These are phyloP conservation scores for Tetrapyrgos nigripes DNA, from an alignment of 1,284 basidiomycete genomes.

Conservation along the genomic window DNA sequence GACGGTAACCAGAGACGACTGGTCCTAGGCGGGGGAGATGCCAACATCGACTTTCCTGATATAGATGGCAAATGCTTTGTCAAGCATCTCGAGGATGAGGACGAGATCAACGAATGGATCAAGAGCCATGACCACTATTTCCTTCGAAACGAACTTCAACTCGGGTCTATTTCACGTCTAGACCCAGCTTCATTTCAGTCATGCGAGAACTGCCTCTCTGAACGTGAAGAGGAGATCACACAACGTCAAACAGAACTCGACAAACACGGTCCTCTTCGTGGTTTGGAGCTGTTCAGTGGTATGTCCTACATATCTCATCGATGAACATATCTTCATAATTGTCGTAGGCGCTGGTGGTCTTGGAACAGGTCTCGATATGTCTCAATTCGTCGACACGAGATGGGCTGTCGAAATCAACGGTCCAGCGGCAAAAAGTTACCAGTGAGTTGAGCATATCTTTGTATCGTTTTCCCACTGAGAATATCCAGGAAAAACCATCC, in stretches of 20 bases:
- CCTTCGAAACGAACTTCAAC: conserved; percentile 41
- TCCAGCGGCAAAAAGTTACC: conserved; percentile 65
- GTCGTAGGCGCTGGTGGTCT: conserved; percentile 70
- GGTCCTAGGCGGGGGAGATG: conserved; percentile 38
- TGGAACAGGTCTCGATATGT: conserved; percentile 65
- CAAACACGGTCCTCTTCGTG: conserved; percentile 51
- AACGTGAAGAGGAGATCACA: conserved; percentile 33
- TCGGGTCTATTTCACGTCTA: background rate
- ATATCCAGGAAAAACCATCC: conserved; percentile 62
- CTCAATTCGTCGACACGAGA: conserved; percentile 62
- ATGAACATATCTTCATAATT: conserved; percentile 8
- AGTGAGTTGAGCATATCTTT: conserved; percentile 42
- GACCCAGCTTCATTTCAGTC: conserved; percentile 25
- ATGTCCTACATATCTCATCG: conserved; percentile 15
- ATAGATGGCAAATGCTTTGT: conserved; percentile 59
- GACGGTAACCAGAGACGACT: conserved; percentile 48
- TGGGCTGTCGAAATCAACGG: conserved; percentile 72
- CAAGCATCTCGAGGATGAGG: conserved; percentile 20
- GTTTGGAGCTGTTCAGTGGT: conserved; percentile 73
- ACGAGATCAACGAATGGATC: conserved; percentile 53
- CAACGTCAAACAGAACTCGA: conserved; percentile 36
- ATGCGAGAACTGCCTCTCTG: conserved; percentile 46
- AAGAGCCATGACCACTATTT: conserved; percentile 61
- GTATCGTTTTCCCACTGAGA: conserved; percentile 7
- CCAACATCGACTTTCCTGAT: conserved; percentile 36